These are phyloP conservation scores for Mycena floridula DNA, from an alignment of 768 basidiomycete species.

Conservation along the genomic window DNA sequence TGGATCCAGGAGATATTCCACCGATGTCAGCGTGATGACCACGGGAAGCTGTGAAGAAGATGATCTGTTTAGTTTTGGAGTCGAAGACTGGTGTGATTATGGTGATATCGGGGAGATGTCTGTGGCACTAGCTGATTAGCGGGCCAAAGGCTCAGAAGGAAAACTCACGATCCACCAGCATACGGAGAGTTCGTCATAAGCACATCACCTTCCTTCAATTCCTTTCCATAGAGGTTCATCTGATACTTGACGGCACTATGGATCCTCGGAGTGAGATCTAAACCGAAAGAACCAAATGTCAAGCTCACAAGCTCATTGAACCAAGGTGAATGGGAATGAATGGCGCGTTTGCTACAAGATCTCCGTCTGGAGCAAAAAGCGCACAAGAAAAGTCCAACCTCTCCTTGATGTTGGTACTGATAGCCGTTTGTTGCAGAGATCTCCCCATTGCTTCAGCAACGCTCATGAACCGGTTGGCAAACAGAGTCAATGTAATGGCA, in stretches of 20 bases:
- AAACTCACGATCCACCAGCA: slow-evolving; percentile 85
- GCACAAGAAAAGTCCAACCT: slow-evolving; percentile 94
- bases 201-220: slow-evolving; percentile 85
- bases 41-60: slow-evolving; percentile 90
- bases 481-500: slow-evolving; percentile 84
- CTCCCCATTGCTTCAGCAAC: slow-evolving; percentile 96
- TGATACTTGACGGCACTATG: slow-evolving; percentile 87
- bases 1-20: slow-evolving; percentile 87
- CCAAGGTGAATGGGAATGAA: slow-evolving; percentile 86
- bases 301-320: slow-evolving; percentile 88
- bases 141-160: slow-evolving; percentile 16
- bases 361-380: slow-evolving; percentile 90
- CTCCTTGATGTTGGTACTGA: slow-evolving; percentile 94
- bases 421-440: slow-evolving; percentile 84
- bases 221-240: slow-evolving; percentile 67
- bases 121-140: too few relatives aligned
- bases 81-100: slow-evolving; percentile 91
- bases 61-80: slow-evolving; percentile 57
- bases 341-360: slow-evolving; percentile 91
- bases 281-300: too few relatives aligned
- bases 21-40: slow-evolving; percentile 95
- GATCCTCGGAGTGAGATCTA: too few relatives aligned
- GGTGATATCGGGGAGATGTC: slow-evolving; percentile 84
- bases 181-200: slow-evolving; percentile 89
- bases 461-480: slow-evolving; percentile 96